Conservation (phyloP, 2,329 filamentous ascomycete species). For the Botryotinia narcissicola region DNA sequence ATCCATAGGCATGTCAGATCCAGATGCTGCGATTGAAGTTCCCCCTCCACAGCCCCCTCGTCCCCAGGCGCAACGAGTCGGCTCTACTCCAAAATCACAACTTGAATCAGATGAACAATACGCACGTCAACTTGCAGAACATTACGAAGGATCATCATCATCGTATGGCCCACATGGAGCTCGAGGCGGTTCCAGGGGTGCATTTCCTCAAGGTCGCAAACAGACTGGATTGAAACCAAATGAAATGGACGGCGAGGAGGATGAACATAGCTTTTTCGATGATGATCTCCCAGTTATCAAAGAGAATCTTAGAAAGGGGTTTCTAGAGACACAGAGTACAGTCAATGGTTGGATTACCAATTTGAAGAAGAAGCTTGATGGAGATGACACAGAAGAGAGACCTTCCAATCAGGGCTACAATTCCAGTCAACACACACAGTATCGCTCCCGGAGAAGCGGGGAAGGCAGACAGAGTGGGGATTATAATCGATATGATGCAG, state of each 20-base stretch:
- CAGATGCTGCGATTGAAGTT: constrained; percentile 60
- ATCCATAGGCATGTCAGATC: constrained; percentile 72
- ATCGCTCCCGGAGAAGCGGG: constrained; percentile 49
- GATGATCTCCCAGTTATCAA: constrained; percentile 92
- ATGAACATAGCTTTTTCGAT: constrained; percentile 88
- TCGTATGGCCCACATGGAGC: constrained; percentile 50
- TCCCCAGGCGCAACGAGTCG: constrained; percentile 57
- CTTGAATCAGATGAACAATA: constrained; percentile 88
- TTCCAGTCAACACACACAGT: constrained; percentile 37
- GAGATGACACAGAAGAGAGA: constrained; percentile 65
- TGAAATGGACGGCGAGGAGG: constrained; percentile 57
- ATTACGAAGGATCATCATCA: constrained; percentile 63
- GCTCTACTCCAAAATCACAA: constrained; percentile 67
- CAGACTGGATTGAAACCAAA: constrained; percentile 56
- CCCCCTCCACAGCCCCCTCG: constrained; percentile 76
- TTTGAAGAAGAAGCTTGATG: constrained; percentile 90
- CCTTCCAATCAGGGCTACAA: constrained; percentile 29
- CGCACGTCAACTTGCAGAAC: constrained; percentile 87
- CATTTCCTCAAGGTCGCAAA: constrained; percentile 41
- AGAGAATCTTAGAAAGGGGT: constrained; percentile 91
- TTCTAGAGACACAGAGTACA: constrained; percentile 87
- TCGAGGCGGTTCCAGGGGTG: constrained; percentile 41
- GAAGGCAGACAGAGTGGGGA: constrained; percentile 77
- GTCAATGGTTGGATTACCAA: constrained; percentile 91
- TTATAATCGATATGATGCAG: constrained; percentile 89